phyloP scores from a whole-genome alignment of 306 rosid species.

The Trifolium subterraneum region DNA sequence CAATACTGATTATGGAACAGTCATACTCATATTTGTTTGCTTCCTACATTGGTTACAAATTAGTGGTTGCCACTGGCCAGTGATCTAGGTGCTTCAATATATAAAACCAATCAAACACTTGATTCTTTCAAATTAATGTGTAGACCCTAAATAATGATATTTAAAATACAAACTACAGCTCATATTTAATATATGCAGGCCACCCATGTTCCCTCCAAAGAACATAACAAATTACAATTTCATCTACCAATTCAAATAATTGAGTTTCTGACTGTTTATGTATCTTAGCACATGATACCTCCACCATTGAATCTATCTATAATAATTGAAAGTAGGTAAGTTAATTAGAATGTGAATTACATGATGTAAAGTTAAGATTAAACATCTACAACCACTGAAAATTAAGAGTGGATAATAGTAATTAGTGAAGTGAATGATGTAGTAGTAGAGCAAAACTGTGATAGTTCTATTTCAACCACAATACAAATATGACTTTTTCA shows the following conservation, averaged over 20 bases:
- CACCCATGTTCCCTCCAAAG: slow-evolving; percentile 29
- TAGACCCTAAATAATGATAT: slow-evolving; percentile 27
- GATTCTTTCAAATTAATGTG: not conserved
- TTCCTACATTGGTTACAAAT: not conserved
- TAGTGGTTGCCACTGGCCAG: not conserved
- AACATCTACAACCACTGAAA: slow-evolving; percentile 22
- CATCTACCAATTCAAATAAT: slow-evolving; percentile 28
- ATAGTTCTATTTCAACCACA: slow-evolving; percentile 22
- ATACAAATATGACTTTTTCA: slow-evolving; percentile 18
- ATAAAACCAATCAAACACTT: slow-evolving; percentile 20
- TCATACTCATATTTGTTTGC: slow-evolving; percentile 12
- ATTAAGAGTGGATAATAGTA: not conserved
- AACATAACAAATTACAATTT: slow-evolving; percentile 18
- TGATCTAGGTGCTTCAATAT: not conserved
- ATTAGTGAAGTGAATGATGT: not conserved
- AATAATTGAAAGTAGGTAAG: slow-evolving; percentile 15
- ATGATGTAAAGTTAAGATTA: slow-evolving; percentile 16
- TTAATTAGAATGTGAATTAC: slow-evolving; percentile 9
- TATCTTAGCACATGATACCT: slow-evolving; percentile 15
- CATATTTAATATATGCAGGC: slow-evolving; percentile 35
- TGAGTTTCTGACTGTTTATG: slow-evolving; percentile 20
- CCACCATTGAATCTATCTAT: slow-evolving; percentile 18
- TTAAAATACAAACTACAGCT: slow-evolving; percentile 18
- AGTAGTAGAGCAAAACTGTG: slow-evolving; percentile 12
- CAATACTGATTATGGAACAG: slow-evolving; percentile 15